Conservation (phyloP, 2,329 filamentous ascomycete genomes). For the Fusarium brevicatenulatum region DNA sequence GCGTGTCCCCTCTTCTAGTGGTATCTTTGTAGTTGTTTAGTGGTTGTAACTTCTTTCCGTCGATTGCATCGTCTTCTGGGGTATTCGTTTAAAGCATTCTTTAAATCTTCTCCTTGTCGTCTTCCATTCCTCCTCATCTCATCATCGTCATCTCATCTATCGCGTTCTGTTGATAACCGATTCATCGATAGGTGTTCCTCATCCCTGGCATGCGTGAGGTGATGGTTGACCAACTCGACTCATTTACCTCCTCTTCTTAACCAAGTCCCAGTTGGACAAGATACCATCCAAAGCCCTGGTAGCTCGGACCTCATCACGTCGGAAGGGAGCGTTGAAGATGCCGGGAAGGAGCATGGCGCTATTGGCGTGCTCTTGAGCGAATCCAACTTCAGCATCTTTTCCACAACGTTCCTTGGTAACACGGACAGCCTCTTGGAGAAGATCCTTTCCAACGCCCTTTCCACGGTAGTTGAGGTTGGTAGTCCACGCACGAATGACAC, state of each 20-base stretch:
- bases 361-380: conserved; percentile 83
- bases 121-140: background rate
- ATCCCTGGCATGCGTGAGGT: background rate
- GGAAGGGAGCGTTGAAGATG: conserved; percentile 70
- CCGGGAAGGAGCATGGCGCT: conserved; percentile 69
- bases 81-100: conserved; percentile 21
- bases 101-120: conserved; percentile 9
- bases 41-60: conserved; percentile 23
- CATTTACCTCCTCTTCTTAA: conserved; percentile 58
- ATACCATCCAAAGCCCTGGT: conserved; percentile 63
- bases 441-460: conserved; percentile 75
- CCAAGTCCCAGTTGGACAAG: conserved; percentile 59
- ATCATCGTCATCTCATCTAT: conserved; percentile 4
- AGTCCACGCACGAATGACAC: conserved; percentile 85
- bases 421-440: conserved; percentile 78
- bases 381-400: conserved; percentile 73
- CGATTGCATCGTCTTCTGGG: conserved; percentile 8
- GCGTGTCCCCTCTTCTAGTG: conserved; percentile 29
- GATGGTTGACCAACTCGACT: background rate
- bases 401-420: conserved; percentile 75
- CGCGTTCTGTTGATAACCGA: background rate
- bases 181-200: background rate
- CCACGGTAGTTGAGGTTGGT: conserved; percentile 75
- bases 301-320: conserved; percentile 67
- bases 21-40: conserved; percentile 21